Base-by-base conservation (phyloP, 495 filamentous ascomycete genomes). In the Massariosphaeria phaeospora region DNA sequence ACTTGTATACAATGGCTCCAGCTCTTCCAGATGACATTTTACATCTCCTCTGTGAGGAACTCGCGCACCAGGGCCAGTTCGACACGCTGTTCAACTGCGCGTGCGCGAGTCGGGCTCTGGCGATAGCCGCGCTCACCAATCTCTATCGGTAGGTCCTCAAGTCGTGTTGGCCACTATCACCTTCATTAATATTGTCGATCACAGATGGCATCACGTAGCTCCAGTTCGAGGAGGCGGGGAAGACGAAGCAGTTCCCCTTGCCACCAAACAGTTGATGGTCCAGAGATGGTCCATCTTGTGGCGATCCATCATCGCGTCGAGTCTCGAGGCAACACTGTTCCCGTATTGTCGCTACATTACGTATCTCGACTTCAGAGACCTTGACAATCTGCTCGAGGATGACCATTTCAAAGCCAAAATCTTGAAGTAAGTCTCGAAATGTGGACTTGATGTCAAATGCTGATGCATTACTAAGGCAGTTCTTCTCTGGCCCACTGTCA, bases 331-430 rank as follows among this genome's bases (percentile, higher is more conserved):
- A 55, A 87, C 86, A 0, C 69, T 77, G 25, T 84, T 80, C 54
- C 84, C 84, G 0, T 90, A 91, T 59, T 84, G 79, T 61, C 73
- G 75, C 27, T 88, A 84, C 66, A 77, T 89, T 38, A 79, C 79
- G 25, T 64, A 72, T 20, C 69, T 91, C 24, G 77, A 84, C 59
- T 71, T 88, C 1, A 68, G 77, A 52, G 81, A 83, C 56, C 72
- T 90, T 3, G 57, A 70, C 30, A 63, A 78, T 18, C 73, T 86
- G 15, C 72, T 89, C 9, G 72, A 77, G 1, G 77, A 84, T 52
- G 49, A 65, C 43, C 39, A 52, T 13, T 63, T 64, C 27, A 55
- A 43, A 38, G 53, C 44, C 21, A 65, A 62, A 30, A 39, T 65
- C n/a, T n/a, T 18, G n/a, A 59, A 59, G 62, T 55, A 17, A 40